Evolutionary conservation across 2,329 filamentous ascomycete genomes (phyloP).

Genomic region (Aspergillus felis): DNA sequence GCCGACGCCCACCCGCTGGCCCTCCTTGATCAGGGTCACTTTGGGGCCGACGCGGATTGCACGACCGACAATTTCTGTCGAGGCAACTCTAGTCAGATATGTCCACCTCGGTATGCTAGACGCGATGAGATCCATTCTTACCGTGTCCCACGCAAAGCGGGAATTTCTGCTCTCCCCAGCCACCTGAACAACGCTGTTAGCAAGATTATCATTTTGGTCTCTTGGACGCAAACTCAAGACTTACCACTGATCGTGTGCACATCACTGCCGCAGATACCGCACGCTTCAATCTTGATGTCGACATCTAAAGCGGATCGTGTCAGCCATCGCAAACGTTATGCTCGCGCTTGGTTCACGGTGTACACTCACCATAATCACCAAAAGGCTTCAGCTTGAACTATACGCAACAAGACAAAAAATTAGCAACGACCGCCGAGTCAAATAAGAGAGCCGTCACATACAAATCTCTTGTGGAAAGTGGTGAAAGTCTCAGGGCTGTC

Average conservation of each 20-base stretch:
- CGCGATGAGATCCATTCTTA: constrained; percentile 15
- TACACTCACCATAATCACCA: constrained; percentile 58
- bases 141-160: constrained; percentile 52
- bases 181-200: constrained; percentile 37
- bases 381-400: constrained; percentile 82
- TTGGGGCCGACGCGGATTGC: constrained; percentile 64
- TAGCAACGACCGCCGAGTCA: not conserved
- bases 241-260: constrained; percentile 61
- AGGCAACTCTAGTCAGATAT: not conserved
- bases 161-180: constrained; percentile 50
- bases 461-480: constrained; percentile 55
- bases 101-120: not conserved
- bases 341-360: not conserved
- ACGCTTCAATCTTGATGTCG: constrained; percentile 80
- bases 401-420: not conserved
- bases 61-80: constrained; percentile 63
- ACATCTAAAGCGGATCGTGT: constrained; percentile 53
- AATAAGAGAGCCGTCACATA: constrained; percentile 25
- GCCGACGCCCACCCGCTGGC: constrained; percentile 65
- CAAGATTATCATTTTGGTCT: not conserved
- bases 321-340: too few relatives aligned
- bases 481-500: constrained; percentile 65
- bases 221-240: not conserved
- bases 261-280: constrained; percentile 71
- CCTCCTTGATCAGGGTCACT: constrained; percentile 58